Evolutionary conservation across 805 yeast genomes (phyloP), one percentile per base, ranked within the genome.

Genomic region (Ogataea pilisensis): DNA sequence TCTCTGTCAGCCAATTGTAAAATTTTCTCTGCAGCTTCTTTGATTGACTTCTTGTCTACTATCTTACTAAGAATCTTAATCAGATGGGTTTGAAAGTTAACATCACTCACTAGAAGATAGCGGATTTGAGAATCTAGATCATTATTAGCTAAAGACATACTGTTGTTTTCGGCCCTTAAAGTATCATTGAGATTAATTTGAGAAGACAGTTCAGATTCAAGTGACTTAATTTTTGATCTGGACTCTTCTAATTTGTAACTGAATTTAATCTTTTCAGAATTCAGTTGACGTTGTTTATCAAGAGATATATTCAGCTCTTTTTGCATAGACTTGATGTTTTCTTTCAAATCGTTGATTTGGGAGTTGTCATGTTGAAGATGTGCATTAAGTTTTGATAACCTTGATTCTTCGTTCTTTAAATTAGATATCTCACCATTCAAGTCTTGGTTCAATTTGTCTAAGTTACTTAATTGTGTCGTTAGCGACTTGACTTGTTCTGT

Each of bases 1-100:
- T 52, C 55, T 28, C 53, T 43, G 29, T 69, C 64, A 7, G 67
- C 59, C 35, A 73, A 49, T 39, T 66, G 64, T 7, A 68, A 65
- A 22, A 81, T 60, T 49, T 80, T 75, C 18, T 65, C 64, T 18
- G 70, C 66, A 7, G 87, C 83, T 40, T 79, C 85, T n/a, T 65
- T 63, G 14, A 80, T 68, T 0, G 87, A 80, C 3, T 67, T 52
- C 38, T 73, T 75, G 44, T 82, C 87, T 3, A 82, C 67, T 2
- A 81, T 69, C 46, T 73, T 71, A 30, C 73, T 70, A 42, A 80
- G 71, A 1, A 75, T 66, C 16, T 64, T 61, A 31, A 80, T 63
- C n/a, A 79, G 54, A 45, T 68, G 76, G 12, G 73, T 69, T 34
- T 78, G 70, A 44, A 73, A 75, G 5, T 65, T 59, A 2, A 75